Conservation (phyloP, 2,329 filamentous ascomycete species). For the Nemania sp. region DNA sequence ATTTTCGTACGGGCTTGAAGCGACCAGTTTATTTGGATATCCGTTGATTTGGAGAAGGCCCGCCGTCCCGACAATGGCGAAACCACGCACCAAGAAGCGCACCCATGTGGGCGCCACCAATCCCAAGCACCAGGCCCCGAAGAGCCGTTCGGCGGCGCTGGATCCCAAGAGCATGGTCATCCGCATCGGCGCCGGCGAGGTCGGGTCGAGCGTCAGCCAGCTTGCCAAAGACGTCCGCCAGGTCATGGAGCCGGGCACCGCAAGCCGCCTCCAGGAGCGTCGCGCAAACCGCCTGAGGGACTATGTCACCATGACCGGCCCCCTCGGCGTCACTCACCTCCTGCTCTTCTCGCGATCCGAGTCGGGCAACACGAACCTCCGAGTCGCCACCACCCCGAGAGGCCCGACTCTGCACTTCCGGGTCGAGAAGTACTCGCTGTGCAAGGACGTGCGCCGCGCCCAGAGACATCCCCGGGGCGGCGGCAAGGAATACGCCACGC, state of each 20-base stretch:
- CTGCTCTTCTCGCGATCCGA: slow-evolving; percentile 90
- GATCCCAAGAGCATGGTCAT: slow-evolving; percentile 98
- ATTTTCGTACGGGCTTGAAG: not conserved
- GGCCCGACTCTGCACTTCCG: slow-evolving; percentile 94
- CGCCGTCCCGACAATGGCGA: slow-evolving; percentile 64
- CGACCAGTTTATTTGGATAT: not conserved
- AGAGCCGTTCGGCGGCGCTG: slow-evolving; percentile 66
- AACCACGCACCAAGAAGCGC: slow-evolving; percentile 82
- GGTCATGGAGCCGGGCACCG: slow-evolving; percentile 97
- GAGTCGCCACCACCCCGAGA: slow-evolving; percentile 83
- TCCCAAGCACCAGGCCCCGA: slow-evolving; percentile 57
- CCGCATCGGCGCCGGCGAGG: slow-evolving; percentile 90
- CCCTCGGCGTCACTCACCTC: slow-evolving; percentile 89
- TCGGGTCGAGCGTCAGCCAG: slow-evolving; percentile 89
- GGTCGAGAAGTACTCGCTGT: slow-evolving; percentile 91
- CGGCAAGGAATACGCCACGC: slow-evolving; percentile 82
- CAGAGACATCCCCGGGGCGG: slow-evolving; percentile 82
- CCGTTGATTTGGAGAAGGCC: not conserved
- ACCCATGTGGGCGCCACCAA: slow-evolving; percentile 75
- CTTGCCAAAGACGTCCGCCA: slow-evolving; percentile 86
- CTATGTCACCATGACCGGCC: slow-evolving; percentile 94
- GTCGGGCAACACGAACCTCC: slow-evolving; percentile 88
- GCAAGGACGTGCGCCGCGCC: slow-evolving; percentile 84
- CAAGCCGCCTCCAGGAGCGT: slow-evolving; percentile 84
- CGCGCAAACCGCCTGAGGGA: slow-evolving; percentile 86